Evolutionary conservation across 495 filamentous ascomycete species (phyloP), one percentile per base, ranked within the genome.

Genomic region (Filosporella fistucella): DNA sequence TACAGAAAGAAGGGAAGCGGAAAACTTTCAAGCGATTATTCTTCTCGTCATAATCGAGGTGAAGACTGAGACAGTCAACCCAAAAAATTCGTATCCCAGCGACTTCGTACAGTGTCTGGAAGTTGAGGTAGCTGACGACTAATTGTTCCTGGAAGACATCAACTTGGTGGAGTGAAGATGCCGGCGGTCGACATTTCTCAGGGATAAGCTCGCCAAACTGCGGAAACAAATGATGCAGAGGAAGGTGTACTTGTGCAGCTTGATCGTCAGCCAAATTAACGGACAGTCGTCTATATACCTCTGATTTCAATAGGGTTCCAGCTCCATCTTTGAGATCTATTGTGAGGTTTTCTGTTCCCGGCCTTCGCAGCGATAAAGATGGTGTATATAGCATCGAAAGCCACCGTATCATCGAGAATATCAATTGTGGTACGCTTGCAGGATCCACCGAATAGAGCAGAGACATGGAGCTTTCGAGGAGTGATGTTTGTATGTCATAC

Each of bases 121-220:
- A 51, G 33, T 29, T 32, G 4, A 51, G 23, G 32, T 57, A 29
- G 68, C 67, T 4, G 61, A 63, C 3, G 48, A 58, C 38, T 66
- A 65, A 56, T 54, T 45, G 22, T 70, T 30, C 28, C 28, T 30
- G 28, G n/a, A 30, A 30, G 8, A 30, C 28, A 30, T 30, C 28
- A n/a, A 30, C 28, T 30, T 30, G 28, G n/a, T 8, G 28, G n/a
- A 8, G 8, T 8, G 28, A n/a, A 30, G 8, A 8, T 30, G n/a
- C n/a, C n/a, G n/a, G 28, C 8, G 28, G n/a, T n/a, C n/a, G 28
- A n/a, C 28, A 8, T n/a, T 8, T 8, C n/a, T 30, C n/a, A 30
- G 28, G 28, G 8, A 30, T n/a, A n/a, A 30, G n/a, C n/a, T 8
- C n/a, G 28, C 28, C 28, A n/a, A 30, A 30, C n/a, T 30, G 28